Evolutionary conservation across 1,284 basidiomycete species (phyloP), one percentile per base, ranked within the genome.

Genomic region (Heterobasidion occidentale): DNA sequence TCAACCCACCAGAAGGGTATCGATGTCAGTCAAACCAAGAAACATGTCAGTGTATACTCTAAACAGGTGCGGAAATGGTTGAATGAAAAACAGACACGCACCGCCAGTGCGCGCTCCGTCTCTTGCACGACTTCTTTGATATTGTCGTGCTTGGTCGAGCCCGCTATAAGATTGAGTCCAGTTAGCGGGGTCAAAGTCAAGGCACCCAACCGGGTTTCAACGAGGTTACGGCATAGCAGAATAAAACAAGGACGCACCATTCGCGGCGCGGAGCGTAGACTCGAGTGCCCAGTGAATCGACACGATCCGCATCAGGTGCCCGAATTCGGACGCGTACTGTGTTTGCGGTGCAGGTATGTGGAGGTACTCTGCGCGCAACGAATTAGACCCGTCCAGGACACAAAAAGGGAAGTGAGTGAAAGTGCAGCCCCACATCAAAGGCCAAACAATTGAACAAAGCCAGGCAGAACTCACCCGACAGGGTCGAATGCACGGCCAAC

Each of bases 271-370:
- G 19, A 68, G 53, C 19, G 64, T 63, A 1, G 62, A 58, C 60
- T 89, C 83, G 57, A 83, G 71, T 60, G 77, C 78, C 52, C 77
- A 72, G 61, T 84, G 82, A 51, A 90, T 76, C n/a, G 80, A 74
- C 51, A 84, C 68, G 53, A 87, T 73, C 48, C 86, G 83, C 62
- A 87, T 80, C 55, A 88, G 71, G 64, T 90, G 86, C 1, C 86
- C 88, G 58, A 82, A 80, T 69, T 90, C 87, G 49, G 84, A 86
- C 12, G 80, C 75, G 63, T 78, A 80, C 59, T 76, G 77, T 46
- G 79, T 82, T 63, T 77, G 75, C 56, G 83, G 81, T 57, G 80
- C 75, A 53, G 80, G 77, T 54, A 79, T 74, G 63, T 84, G 78
- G 56, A 90, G 71, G 63, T 83, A 88, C 70, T 90, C 88, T 82